These are phyloP conservation scores for Barnettozyma sucrosica DNA, from an alignment of 805 yeast species.

Conservation along the genomic window DNA sequence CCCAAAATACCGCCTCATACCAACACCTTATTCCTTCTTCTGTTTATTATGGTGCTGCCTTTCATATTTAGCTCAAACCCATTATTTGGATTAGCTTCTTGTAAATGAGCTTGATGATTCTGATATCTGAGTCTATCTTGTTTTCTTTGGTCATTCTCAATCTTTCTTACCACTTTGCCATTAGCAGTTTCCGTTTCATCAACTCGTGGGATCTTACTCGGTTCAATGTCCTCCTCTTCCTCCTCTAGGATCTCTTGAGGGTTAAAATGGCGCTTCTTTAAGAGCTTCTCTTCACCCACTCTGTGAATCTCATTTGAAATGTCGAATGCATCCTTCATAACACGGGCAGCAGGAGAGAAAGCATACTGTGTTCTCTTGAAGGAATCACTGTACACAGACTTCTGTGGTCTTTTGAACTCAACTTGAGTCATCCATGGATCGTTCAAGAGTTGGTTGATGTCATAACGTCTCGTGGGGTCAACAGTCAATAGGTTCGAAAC, in stretches of 20 bases:
- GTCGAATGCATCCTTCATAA: conserved; percentile 81
- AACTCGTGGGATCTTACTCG: conserved; percentile 4
- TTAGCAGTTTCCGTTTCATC: conserved; percentile 17
- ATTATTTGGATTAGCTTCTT: conserved; percentile 13
- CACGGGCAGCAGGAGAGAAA: conserved; percentile 71
- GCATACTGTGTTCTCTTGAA: conserved; percentile 24
- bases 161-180: conserved; percentile 17
- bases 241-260: conserved; percentile 21
- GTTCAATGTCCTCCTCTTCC: conserved; percentile 21
- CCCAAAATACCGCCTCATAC: neutral
- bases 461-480: conserved; percentile 62
- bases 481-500: conserved; percentile 62
- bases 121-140: conserved; percentile 8
- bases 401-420: conserved; percentile 21
- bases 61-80: conserved; percentile 33
- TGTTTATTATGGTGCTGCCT: conserved; percentile 35
- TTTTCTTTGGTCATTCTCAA: conserved; percentile 10
- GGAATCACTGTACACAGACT: conserved; percentile 12
- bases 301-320: conserved; percentile 83
- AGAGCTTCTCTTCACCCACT: conserved; percentile 24
- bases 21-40: conserved; percentile 29
- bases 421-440: conserved; percentile 60
- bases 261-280: conserved; percentile 11
- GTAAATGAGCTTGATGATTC: conserved; percentile 10
- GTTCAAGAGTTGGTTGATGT: conserved; percentile 56